Evolutionary conservation across 2,329 filamentous ascomycete species (phyloP), one percentile per base, ranked within the genome.

Genomic region (Botrytis tulipae): DNA sequence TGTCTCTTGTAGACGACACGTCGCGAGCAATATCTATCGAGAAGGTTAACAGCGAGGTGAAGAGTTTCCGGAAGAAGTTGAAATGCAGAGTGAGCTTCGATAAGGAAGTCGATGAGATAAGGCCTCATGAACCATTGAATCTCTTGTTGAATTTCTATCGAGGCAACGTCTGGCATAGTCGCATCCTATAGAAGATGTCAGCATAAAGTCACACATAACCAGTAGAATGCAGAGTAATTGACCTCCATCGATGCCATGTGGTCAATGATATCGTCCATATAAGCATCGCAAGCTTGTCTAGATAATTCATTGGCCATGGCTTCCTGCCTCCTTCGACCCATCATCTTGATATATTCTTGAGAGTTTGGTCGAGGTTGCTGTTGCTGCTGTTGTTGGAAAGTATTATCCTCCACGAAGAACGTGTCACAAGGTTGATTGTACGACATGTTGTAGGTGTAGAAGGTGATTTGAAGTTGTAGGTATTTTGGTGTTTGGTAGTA

Each of bases 61-160:
- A 99, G 88, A 1, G 96, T 99, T 83, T 98, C 94, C 59, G 96
- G 95, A 20, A 98, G 88, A 18, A 99, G 88, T 79, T 94, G 92
- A 84, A 98, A 99, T 75, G 95, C 95, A 77, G 93, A 92, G 81
- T 99, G 96, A 69, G 95, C 96, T 87, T 99, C 96, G 80, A 98
- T 92, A 78, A 99, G 89, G 84, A 99, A 99, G 85, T 99, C 96
- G 82, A 99, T 93, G 51, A 99, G 91, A 83, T 98, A 98, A 0
- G 96, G 96, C 80, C 96, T 88, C 96, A 99, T 99, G 85, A 97
- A 98, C 96, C 96, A 99, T 82, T 98, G 94, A 76, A 99, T 98
- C 87, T 99, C 96, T 77, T 95, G 94, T 84, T 99, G 96, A 84
- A 98, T 98, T 83, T 99, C 96, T 82, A 99, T 99, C 51, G 97